Percentiles rank a stretch among this genome's conserved stretches.
Evolutionary conservation across 129 eudicot species (phyloP).

Genomic region (Flaveria ramosissima): DNA sequence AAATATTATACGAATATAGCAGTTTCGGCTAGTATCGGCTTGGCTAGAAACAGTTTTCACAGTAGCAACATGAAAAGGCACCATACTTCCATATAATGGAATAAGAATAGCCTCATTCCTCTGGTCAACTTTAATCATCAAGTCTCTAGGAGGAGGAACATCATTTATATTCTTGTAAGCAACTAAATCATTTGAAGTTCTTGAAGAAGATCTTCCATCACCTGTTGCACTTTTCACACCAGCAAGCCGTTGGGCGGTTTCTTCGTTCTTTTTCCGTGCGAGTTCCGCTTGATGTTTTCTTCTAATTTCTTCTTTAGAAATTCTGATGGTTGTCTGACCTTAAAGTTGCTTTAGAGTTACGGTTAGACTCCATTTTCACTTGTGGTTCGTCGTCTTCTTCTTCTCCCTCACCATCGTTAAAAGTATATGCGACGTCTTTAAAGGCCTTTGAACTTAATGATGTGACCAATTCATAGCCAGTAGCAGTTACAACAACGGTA

Average conservation of each 20-base stretch:
- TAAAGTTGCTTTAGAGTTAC: constrained; percentile 49
- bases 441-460: constrained; percentile 48
- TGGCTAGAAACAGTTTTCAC: constrained; percentile 47
- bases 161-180: constrained; percentile 45
- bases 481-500: constrained; percentile 45
- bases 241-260: constrained; percentile 53
- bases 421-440: constrained; percentile 57
- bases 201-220: constrained; percentile 30
- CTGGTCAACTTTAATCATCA: constrained; percentile 40
- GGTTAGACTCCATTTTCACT: constrained; percentile 25
- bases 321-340: constrained; percentile 59
- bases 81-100: constrained; percentile 44
- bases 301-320: constrained; percentile 59
- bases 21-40: constrained; percentile 37
- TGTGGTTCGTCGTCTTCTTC: constrained; percentile 44
- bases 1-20: constrained; percentile 41
- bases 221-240: constrained; percentile 41
- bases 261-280: constrained; percentile 63
- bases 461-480: constrained; percentile 40
- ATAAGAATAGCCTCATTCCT: constrained; percentile 43
- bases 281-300: constrained; percentile 71
- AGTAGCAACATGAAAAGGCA: constrained; percentile 45
- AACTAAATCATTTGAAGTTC: constrained; percentile 38
- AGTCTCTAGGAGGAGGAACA: constrained; percentile 34
- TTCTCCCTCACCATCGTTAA: constrained; percentile 54